Evolutionary conservation across 306 rosid species (phyloP).

Genomic region (Acmispon strigosus): DNA sequence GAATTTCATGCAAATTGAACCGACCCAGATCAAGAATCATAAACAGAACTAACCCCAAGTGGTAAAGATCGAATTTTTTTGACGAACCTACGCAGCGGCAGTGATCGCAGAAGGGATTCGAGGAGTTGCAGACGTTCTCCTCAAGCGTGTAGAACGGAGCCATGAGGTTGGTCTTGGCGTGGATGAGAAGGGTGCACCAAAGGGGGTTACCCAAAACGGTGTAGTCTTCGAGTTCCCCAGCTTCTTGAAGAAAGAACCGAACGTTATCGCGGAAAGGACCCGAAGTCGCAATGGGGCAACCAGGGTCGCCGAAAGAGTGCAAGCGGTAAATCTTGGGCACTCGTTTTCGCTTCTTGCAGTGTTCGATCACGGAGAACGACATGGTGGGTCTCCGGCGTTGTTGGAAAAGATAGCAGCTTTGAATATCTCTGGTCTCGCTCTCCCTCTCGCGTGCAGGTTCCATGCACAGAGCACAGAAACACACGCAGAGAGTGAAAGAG

Average conservation of each 20-base stretch:
- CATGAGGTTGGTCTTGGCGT: slow-evolving; percentile 40
- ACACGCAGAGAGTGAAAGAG: neutral
- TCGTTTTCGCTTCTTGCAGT: slow-evolving; percentile 62
- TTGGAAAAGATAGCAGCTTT: neutral
- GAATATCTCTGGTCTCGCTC: neutral
- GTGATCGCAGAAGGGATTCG: slow-evolving; percentile 60
- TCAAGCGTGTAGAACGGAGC: slow-evolving; percentile 75
- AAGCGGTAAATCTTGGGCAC: slow-evolving; percentile 52
- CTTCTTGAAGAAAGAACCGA: slow-evolving; percentile 58
- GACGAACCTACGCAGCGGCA: slow-evolving; percentile 63
- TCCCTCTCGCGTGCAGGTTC: slow-evolving; percentile 13
- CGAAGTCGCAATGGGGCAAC: slow-evolving; percentile 31
- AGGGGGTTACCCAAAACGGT: slow-evolving; percentile 45
- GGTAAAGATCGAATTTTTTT: neutral
- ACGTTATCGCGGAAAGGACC: slow-evolving; percentile 70
- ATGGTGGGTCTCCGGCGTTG: slow-evolving; percentile 11
- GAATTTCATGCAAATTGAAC: neutral
- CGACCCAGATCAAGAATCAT: slow-evolving; percentile 1
- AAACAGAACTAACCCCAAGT: neutral
- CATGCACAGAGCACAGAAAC: neutral
- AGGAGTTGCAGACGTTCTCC: slow-evolving; percentile 48
- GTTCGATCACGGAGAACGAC: slow-evolving; percentile 53
- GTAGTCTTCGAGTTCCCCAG: slow-evolving; percentile 54
- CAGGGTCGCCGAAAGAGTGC: slow-evolving; percentile 58
- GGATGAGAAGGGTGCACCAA: slow-evolving; percentile 76